Evolutionary conservation across 2,329 filamentous ascomycete species (phyloP).

Genomic region (Neonectria neomacrospora): DNA sequence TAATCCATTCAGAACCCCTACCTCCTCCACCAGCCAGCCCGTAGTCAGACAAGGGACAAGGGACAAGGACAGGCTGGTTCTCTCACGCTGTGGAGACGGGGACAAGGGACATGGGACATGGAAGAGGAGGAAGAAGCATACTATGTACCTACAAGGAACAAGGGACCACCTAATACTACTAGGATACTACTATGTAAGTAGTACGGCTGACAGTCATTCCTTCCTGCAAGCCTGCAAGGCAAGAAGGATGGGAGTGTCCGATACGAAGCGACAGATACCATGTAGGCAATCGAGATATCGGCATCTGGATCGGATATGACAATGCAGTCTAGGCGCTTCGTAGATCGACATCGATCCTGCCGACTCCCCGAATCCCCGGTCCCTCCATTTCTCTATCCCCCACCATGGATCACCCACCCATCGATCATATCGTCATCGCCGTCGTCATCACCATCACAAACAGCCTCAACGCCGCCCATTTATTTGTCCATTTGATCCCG

Average conservation of each 20-base stretch:
- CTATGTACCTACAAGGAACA: background rate
- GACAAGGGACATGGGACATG: background rate
- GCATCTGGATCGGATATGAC: slow-evolving; percentile 39
- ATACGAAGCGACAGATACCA: slow-evolving; percentile 24
- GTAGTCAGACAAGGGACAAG: slow-evolving; percentile 6
- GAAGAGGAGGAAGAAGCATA: no score
- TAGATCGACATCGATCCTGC: slow-evolving; percentile 43
- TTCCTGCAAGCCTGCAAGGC: background rate
- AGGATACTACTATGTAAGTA: no score
- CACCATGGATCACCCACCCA: background rate
- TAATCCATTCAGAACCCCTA: background rate
- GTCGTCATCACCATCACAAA: background rate
- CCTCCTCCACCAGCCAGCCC: background rate
- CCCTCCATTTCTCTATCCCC: slow-evolving; percentile 5
- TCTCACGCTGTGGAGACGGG: no score
- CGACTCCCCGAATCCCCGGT: slow-evolving; percentile 11
- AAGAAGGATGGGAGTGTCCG: slow-evolving; percentile 2
- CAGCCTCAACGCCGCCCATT: background rate
- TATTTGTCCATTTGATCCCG: background rate
- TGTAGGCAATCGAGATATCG: slow-evolving; percentile 41
- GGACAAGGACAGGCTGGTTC: slow-evolving; percentile 1
- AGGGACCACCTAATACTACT: background rate
- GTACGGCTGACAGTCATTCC: background rate
- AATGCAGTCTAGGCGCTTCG: slow-evolving; percentile 34
- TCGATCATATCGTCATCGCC: background rate